Percentiles rank a stretch among this genome's conserved stretches.
Conservation (phyloP, 139 green algal species). For the Tetraselmis striata region DNA sequence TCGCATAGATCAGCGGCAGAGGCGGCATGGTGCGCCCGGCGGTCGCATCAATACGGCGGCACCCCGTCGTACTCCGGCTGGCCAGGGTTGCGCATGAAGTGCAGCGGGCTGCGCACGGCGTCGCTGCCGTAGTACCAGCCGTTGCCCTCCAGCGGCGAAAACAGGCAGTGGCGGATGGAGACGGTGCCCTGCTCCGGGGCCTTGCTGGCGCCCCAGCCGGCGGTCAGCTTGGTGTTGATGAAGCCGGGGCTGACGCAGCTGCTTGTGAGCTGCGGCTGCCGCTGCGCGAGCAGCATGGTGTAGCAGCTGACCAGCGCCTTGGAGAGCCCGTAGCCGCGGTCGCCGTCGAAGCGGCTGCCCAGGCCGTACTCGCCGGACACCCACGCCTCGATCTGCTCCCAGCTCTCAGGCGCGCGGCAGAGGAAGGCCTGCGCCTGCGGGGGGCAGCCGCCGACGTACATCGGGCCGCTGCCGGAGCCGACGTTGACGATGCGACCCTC, state of each 20-base stretch:
- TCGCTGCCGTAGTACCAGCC: neutral
- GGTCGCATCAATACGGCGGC: too few species aligned
- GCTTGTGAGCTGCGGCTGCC: neutral
- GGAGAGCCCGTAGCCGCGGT: neutral
- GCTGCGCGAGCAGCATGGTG: neutral
- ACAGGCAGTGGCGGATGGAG: neutral
- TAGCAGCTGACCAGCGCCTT: neutral
- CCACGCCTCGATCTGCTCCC: neutral
- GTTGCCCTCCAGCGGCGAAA: neutral
- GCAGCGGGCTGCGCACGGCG: neutral
- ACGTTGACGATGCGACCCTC: slow-evolving; percentile 1
- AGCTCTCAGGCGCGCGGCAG: neutral
- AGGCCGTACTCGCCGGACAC: neutral
- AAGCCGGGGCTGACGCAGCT: neutral
- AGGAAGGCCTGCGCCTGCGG: neutral
- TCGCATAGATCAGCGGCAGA: too few species aligned
- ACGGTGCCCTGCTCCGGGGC: neutral
- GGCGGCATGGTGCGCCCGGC: too few species aligned
- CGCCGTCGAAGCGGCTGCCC: neutral
- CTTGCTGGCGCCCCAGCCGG: neutral
- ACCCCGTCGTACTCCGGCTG: too few species aligned
- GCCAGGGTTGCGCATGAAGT: too few species aligned
- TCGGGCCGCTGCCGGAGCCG: neutral
- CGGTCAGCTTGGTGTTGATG: neutral
- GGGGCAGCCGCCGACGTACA: neutral